A percentile compares a stretch with the other conserved stretches of the same genome.
These are phyloP conservation scores for Kodamaea jinghongensis DNA, from an alignment of 805 yeast genomes.

Conservation along the genomic window DNA sequence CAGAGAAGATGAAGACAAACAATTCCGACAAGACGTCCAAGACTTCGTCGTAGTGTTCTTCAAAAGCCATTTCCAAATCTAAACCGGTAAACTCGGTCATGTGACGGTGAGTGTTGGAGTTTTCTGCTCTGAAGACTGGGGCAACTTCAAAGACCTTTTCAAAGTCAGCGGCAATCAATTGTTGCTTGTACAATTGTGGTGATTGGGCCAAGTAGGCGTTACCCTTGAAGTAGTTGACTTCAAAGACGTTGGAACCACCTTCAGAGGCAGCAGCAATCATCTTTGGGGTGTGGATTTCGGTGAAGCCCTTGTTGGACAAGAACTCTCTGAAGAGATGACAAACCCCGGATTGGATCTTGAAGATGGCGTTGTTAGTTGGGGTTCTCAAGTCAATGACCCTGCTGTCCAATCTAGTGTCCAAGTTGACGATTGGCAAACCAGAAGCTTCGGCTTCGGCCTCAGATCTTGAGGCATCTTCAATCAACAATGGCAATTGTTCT, in stretches of 20 bases:
- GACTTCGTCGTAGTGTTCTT: conserved; percentile 96
- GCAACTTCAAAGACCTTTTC: conserved; percentile 95
- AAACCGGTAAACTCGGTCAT: conserved; percentile 98
- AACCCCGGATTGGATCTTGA: conserved; percentile 90
- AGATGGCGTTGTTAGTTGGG: conserved; percentile 94
- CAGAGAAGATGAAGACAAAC: conserved; percentile 83
- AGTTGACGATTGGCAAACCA: conserved; percentile 89
- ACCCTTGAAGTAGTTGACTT: conserved; percentile 87
- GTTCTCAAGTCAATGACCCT: conserved; percentile 97
- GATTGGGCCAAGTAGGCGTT: conserved; percentile 95
- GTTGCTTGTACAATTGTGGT: conserved; percentile 97
- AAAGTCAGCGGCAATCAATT: conserved; percentile 95
- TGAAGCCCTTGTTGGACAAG: conserved; percentile 61
- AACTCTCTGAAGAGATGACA: conserved; percentile 87
- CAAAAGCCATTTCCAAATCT: conserved; percentile 97
- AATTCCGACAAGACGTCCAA: conserved; percentile 60
- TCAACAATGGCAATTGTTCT: conserved; percentile 84
- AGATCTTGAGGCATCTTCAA: conserved; percentile 95
- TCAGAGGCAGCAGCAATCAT: conserved; percentile 93
- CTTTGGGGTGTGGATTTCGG: conserved; percentile 96
- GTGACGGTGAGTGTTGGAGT: conserved; percentile 98
- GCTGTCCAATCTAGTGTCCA: conserved; percentile 92
- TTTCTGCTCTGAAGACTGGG: conserved; percentile 98
- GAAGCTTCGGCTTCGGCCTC: conserved; percentile 92
- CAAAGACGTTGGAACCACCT: conserved; percentile 97